Evolutionary conservation across 106 monocot genomes (phyloP), one percentile per base, ranked within the genome.

Genomic region (Cymbidium sinense): DNA sequence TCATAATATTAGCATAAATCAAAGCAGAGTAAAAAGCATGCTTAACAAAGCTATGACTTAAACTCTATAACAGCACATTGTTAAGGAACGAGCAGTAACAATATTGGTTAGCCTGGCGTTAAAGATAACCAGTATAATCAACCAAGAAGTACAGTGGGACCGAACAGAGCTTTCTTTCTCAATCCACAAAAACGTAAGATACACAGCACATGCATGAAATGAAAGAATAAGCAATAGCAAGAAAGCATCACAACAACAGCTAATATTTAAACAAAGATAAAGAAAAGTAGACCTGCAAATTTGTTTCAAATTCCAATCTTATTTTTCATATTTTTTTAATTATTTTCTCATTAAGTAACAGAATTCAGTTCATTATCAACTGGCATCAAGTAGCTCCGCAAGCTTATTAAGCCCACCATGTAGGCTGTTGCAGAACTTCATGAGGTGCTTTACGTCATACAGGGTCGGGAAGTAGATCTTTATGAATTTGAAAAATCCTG

Each of bases 371-470:
- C 75, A 47, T 64, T 80, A 43, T 86, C 86, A 17, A 86, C 78
- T 74, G 73, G 55, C 80, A 80, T 74, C 85, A 9, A 85, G 55
- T 64, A 85, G 50, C 80, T 85, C 81, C 0, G 85, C 85, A 18
- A 85, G 69, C 78, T 81, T 85, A 69, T 78, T 85, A 2, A 85
- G 52, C 19, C 85, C 85, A 0, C 85, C 85, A 47, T 85, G 81
- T 13, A 84, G 51, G 28, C 77, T 77, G 39, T 84, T 84, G 69
- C 77, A 80, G 77, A 80, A 84, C 80, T 84, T 84, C 80, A 84
- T 84, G 29, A 84, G 77, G 36, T 84, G 84, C 72, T 84, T 84
- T 34, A 84, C 54, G 52, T 85, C 80, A 31, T 80, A 85, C 2
- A 84, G 7, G 1, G 61, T 77, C 9, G 85, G 85, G 65, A 85